Base-by-base conservation (phyloP, 2,329 filamentous ascomycete genomes). In the Fusarium nematophilum region DNA sequence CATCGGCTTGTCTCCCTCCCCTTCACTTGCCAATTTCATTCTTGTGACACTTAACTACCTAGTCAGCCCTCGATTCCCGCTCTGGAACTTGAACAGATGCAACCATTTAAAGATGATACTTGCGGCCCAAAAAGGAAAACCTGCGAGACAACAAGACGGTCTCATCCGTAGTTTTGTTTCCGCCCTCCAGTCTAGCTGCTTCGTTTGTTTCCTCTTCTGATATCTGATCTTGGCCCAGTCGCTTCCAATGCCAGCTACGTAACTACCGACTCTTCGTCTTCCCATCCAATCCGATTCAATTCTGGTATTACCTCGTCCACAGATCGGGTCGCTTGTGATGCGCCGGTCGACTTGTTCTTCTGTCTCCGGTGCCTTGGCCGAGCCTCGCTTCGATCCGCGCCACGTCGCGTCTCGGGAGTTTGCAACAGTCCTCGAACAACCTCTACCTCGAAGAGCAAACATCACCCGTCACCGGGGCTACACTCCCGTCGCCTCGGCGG, bases 101-200 rank as follows among this genome's bases (percentile, higher is more conserved):
- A 31, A 13, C 9, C 11, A 13, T 31, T 31, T 13, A 13, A 8
- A 7, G 29, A 13, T 8, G 29, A 31, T 13, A 7, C 5, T n/a
- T n/a, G n/a, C n/a, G 29, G 40, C 21, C 21, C 21, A 26, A 47
- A 39, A 30, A 49, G 39, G 33, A 39, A 47, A 18, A 14, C 34
- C 37, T 37, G 34, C 49, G 55, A 58, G 55, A 59, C 52, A 56
- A 56, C 52, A 57, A 52, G 14, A 38, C 53, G n/a, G 9, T 39
- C 23, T 18, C 29, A 10, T 36, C 37, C 21, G 29, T 15, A 25
- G 25, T 48, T 49, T 53, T 54, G 53, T 62, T 54, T 30, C 49
- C 54, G 45, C 53, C 29, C 9, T 14, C 37, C 27, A 3, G 44
- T 25, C 13, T 43, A 40, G 43, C 51, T 61, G 47, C 33, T 43